Evolutionary conservation across 1,284 basidiomycete species (phyloP).

Genomic region (Erythrobasidium hasegawianum): DNA sequence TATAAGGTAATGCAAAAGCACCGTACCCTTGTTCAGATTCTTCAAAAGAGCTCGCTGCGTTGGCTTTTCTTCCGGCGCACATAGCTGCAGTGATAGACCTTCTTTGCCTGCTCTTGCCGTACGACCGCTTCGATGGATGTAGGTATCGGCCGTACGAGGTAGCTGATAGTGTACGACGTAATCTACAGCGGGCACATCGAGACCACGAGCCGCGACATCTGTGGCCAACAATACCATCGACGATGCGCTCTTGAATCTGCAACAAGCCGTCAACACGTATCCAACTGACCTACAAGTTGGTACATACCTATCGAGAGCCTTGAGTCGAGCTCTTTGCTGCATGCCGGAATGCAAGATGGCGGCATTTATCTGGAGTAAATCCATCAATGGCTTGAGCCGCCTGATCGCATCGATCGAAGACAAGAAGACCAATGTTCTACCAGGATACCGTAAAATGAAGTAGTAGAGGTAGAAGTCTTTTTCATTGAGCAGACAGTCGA

Average conservation of each 20-base stretch:
- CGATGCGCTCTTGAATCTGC: conserved; percentile 70
- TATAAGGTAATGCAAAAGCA: no score
- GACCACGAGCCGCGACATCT: conserved; percentile 70
- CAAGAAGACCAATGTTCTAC: conserved; percentile 89
- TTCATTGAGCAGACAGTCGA: conserved; percentile 80
- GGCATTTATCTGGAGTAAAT: conserved; percentile 70
- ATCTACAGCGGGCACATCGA: conserved; percentile 68
- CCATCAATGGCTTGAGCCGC: conserved; percentile 76
- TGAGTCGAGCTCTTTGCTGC: conserved; percentile 93
- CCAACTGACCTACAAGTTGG: neutral
- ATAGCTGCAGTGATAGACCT: conserved; percentile 85
- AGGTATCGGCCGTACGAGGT: conserved; percentile 68
- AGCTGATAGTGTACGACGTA: conserved; percentile 76
- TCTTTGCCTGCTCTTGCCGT: conserved; percentile 71
- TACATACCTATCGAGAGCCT: conserved; percentile 79
- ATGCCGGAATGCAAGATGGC: conserved; percentile 92
- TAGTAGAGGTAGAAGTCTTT: conserved; percentile 98
- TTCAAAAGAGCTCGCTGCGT: conserved; percentile 68
- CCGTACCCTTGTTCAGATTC: conserved; percentile 67
- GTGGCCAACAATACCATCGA: conserved; percentile 76
- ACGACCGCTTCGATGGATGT: conserved; percentile 69
- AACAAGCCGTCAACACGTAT: neutral
- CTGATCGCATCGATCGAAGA: conserved; percentile 94
- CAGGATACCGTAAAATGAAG: conserved; percentile 92
- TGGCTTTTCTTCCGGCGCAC: conserved; percentile 80